Evolutionary conservation across 2,329 filamentous ascomycete genomes (phyloP).

Genomic region (Arthroderma sp.): DNA sequence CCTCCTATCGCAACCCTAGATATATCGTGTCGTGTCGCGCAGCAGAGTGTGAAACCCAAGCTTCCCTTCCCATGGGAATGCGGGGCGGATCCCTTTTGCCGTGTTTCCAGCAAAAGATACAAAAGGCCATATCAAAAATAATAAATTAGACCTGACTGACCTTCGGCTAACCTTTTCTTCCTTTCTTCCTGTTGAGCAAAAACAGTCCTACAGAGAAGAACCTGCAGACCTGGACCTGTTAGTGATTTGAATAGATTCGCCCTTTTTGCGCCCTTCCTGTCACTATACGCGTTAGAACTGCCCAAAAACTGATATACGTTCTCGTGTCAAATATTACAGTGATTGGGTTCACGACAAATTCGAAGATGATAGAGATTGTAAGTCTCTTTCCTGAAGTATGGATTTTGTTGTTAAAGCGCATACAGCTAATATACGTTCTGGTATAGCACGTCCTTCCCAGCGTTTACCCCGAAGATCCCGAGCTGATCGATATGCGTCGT

Average conservation of each 20-base stretch:
- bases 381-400: conserved; percentile 14
- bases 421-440: too few relatives aligned
- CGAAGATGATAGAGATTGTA: conserved; percentile 54
- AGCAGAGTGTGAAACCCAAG: conserved; percentile 12
- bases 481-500: conserved; percentile 21
- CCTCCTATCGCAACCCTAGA: conserved; percentile 20
- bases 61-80: not conserved
- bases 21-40: conserved; percentile 22
- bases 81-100: not conserved
- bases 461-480: conserved; percentile 27
- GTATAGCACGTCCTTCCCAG: conserved; percentile 29
- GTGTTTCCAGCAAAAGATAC: conserved; percentile 3
- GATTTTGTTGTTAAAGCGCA: too few relatives aligned
- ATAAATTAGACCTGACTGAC: conserved; percentile 16
- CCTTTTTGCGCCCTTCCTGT: not conserved
- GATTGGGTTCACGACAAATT: conserved; percentile 93
- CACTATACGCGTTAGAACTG: not conserved
- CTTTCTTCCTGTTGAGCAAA: conserved; percentile 17
- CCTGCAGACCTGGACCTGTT: conserved; percentile 35
- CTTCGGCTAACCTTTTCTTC: conserved; percentile 32
- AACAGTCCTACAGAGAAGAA: conserved; percentile 35
- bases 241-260: conserved; percentile 6
- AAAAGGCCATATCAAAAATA: conserved; percentile 5
- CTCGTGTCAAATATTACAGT: conserved; percentile 30
- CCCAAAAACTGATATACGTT: not conserved